A percentile compares a stretch with the other conserved stretches of the same genome.
These are phyloP conservation scores for Lipomyces oligophaga DNA, from an alignment of 805 yeast species.

Conservation along the genomic window DNA sequence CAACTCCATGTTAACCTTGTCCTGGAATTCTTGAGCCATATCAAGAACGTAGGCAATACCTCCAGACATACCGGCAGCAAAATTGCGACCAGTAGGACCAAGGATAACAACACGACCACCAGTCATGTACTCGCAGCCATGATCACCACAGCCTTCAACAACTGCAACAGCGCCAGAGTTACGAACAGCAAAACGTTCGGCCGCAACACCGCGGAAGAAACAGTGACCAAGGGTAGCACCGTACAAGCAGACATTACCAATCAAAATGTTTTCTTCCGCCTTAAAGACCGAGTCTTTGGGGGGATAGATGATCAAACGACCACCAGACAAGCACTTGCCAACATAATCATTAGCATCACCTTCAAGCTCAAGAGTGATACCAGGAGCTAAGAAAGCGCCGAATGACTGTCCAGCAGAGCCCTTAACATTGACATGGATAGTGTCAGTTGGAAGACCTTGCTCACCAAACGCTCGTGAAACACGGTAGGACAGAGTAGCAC, in stretches of 20 bases:
- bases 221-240: conserved; percentile 97
- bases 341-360: conserved; percentile 99
- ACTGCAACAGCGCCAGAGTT: conserved; percentile 98
- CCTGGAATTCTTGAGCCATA: conserved; percentile 82
- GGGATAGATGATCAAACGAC: conserved; percentile 87
- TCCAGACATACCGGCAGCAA: conserved; percentile 98
- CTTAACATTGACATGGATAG: conserved; percentile 82
- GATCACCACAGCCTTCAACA: conserved; percentile 96
- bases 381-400: conserved; percentile 96
- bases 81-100: conserved; percentile 87
- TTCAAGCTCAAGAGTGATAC: conserved; percentile 89
- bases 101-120: conserved; percentile 96
- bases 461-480: conserved; percentile 93
- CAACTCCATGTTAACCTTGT: conserved; percentile 70
- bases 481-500: conserved; percentile 90
- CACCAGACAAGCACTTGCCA: conserved; percentile 96
- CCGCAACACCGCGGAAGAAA: conserved; percentile 93
- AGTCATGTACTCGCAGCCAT: conserved; percentile 99
- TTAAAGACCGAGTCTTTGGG: conserved; percentile 78
- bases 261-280: conserved; percentile 92
- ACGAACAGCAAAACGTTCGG: conserved; percentile 97
- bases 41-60: conserved; percentile 97
- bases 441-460: conserved; percentile 89
- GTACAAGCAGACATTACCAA: conserved; percentile 95
- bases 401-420: conserved; percentile 99